These are phyloP conservation scores for Ottelia alismoides DNA, from an alignment of 106 monocot genomes.

Conservation along the genomic window DNA sequence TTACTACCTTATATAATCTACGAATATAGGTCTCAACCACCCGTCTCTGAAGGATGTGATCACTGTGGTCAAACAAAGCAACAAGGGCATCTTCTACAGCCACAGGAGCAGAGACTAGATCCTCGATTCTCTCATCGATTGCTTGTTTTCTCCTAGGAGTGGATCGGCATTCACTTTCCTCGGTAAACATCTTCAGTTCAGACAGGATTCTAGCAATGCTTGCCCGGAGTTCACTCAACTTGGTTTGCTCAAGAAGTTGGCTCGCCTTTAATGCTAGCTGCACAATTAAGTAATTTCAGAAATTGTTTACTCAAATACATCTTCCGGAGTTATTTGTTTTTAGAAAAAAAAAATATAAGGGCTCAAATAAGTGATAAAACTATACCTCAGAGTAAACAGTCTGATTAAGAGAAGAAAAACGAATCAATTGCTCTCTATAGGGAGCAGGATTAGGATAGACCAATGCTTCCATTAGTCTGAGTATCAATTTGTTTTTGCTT, in stretches of 20 bases:
- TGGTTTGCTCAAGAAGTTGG: slow-evolving; percentile 97
- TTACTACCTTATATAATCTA: slow-evolving; percentile 79
- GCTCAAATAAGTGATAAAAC: no score
- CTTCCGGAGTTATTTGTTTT: no score
- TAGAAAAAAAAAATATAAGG: no score
- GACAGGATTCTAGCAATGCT: slow-evolving; percentile 91
- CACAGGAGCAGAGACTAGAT: slow-evolving; percentile 78
- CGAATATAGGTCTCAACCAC: slow-evolving; percentile 95
- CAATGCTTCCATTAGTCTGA: slow-evolving; percentile 90
- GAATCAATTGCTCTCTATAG: slow-evolving; percentile 79
- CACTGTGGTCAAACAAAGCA: slow-evolving; percentile 90
- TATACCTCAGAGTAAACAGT: slow-evolving; percentile 86
- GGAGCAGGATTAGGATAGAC: slow-evolving; percentile 97
- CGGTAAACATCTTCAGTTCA: slow-evolving; percentile 96
- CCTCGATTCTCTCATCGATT: slow-evolving; percentile 98
- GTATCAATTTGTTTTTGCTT: slow-evolving; percentile 89
- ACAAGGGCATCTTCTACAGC: slow-evolving; percentile 98
- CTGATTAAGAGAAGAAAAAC: slow-evolving; percentile 83
- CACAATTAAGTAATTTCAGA: no score
- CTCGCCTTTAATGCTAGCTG: slow-evolving; percentile 94
- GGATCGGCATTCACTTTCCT: slow-evolving; percentile 77
- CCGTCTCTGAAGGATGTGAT: slow-evolving; percentile 85
- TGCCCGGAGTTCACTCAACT: slow-evolving; percentile 85
- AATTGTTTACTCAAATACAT: no score
- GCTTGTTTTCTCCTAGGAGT: slow-evolving; percentile 89